phyloP scores from a whole-genome alignment of 352 stramenopile species.

The Lagenidium giganteum region DNA sequence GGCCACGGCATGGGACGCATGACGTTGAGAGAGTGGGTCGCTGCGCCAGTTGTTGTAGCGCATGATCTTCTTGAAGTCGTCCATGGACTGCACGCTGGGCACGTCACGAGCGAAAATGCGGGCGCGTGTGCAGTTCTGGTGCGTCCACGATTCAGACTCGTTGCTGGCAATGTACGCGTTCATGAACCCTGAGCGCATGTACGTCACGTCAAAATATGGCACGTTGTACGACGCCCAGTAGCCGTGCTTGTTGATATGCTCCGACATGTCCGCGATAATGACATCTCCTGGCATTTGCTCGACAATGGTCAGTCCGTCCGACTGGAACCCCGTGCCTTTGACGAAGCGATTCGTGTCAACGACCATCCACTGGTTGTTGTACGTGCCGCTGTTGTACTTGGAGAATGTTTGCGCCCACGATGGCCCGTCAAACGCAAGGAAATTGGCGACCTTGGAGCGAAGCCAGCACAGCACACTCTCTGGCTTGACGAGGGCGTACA shows the following conservation, averaged over 20 bases:
- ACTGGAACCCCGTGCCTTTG: constrained; percentile 27
- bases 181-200: constrained; percentile 48
- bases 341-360: constrained; percentile 59
- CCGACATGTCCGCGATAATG: constrained; percentile 48
- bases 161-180: constrained; percentile 28
- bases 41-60: constrained; percentile 57
- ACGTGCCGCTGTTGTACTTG: constrained; percentile 68
- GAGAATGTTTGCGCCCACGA: constrained; percentile 43
- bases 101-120: constrained; percentile 56
- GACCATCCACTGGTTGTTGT: constrained; percentile 87
- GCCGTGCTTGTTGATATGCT: constrained; percentile 34
- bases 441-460: constrained; percentile 47
- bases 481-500: constrained; percentile 45
- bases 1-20: constrained; percentile 52
- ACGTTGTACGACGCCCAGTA: constrained; percentile 85
- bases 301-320: constrained; percentile 50
- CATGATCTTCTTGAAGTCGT: constrained; percentile 59
- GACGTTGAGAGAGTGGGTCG: constrained; percentile 37
- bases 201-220: constrained; percentile 66
- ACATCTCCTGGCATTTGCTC: constrained; percentile 69
- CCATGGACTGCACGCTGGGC: constrained; percentile 29
- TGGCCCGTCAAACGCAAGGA: constrained; percentile 31
- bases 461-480: constrained; percentile 64
- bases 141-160: constrained; percentile 29
- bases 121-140: constrained; percentile 36